These are phyloP conservation scores for Cymbidium sinense DNA, from an alignment of 106 monocot genomes.

Conservation along the genomic window DNA sequence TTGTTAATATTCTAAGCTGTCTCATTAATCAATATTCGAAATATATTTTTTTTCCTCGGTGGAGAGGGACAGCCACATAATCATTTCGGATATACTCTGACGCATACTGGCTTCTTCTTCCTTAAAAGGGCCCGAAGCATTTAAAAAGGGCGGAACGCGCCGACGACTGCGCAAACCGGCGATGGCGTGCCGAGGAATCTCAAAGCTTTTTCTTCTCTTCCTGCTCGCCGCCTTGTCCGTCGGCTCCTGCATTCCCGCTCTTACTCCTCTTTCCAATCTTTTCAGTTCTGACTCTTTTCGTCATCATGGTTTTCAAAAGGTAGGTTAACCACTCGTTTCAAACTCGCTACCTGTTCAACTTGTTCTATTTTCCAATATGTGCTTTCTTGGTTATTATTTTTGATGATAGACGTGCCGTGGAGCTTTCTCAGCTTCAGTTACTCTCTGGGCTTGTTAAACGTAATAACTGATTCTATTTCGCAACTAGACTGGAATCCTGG, in stretches of 20 bases:
- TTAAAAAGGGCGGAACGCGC: no score
- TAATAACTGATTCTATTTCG: background rate
- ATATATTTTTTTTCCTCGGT: no score
- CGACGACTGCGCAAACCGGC: no score
- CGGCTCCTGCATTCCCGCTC: constrained; percentile 6
- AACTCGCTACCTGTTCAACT: background rate
- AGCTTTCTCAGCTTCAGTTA: background rate
- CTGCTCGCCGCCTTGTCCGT: constrained; percentile 11
- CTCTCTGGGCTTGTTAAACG: background rate
- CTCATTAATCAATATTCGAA: no score
- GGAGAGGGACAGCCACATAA: no score
- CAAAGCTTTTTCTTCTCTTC: constrained; percentile 8
- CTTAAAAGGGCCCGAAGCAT: no score
- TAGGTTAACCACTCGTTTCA: background rate
- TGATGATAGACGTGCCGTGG: background rate
- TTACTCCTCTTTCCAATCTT: constrained; percentile 4
- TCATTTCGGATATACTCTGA: no score
- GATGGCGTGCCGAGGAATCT: constrained; percentile 12
- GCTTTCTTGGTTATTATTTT: background rate
- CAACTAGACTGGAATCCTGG: background rate
- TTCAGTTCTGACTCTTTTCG: constrained; percentile 1
- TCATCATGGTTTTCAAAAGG: background rate
- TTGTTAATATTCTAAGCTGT: no score
- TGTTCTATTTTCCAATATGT: background rate
- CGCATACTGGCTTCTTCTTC: no score